Evolutionary conservation across 1,284 basidiomycete genomes (phyloP).

Genomic region (Porodaedalea pini): DNA sequence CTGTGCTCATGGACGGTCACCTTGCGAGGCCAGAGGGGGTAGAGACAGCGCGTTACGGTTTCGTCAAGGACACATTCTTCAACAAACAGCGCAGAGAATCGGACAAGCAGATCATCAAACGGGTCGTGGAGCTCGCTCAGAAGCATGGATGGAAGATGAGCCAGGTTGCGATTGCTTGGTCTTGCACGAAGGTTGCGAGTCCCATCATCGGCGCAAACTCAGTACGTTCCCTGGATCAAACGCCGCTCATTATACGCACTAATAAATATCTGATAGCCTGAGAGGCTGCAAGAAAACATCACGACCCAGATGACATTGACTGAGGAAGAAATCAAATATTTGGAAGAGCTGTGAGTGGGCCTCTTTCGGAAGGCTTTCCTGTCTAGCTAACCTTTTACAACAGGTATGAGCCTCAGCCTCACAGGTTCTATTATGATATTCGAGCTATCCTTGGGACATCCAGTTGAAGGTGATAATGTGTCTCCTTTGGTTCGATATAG

Average conservation of each 20-base stretch:
- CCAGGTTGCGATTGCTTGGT: slow-evolving; percentile 42
- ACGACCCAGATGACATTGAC: slow-evolving; percentile 9
- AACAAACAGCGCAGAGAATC: slow-evolving; percentile 29
- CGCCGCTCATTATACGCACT: not conserved
- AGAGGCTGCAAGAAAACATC: not conserved
- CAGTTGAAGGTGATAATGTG: too few relatives aligned
- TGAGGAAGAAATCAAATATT: slow-evolving; percentile 14
- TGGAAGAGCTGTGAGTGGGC: slow-evolving; percentile 15
- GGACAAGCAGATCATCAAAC: slow-evolving; percentile 36
- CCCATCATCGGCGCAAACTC: slow-evolving; percentile 39
- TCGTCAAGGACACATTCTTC: slow-evolving; percentile 28
- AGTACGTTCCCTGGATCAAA: slow-evolving; percentile 17
- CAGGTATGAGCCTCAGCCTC: not conserved
- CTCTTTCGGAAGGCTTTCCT: not conserved
- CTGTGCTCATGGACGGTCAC: slow-evolving; percentile 36
- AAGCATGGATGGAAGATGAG: slow-evolving; percentile 39
- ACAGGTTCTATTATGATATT: too few relatives aligned
- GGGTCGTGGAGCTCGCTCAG: slow-evolving; percentile 40
- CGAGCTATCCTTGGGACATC: too few relatives aligned
- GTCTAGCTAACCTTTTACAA: not conserved
- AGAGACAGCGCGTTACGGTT: slow-evolving; percentile 26
- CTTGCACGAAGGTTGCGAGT: slow-evolving; percentile 34
- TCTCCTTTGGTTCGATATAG: too few relatives aligned
- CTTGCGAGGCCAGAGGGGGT: slow-evolving; percentile 38
- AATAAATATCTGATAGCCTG: not conserved